Base-by-base conservation (phyloP, 2,329 filamentous ascomycete species). In the Nannizzia gypsea region DNA sequence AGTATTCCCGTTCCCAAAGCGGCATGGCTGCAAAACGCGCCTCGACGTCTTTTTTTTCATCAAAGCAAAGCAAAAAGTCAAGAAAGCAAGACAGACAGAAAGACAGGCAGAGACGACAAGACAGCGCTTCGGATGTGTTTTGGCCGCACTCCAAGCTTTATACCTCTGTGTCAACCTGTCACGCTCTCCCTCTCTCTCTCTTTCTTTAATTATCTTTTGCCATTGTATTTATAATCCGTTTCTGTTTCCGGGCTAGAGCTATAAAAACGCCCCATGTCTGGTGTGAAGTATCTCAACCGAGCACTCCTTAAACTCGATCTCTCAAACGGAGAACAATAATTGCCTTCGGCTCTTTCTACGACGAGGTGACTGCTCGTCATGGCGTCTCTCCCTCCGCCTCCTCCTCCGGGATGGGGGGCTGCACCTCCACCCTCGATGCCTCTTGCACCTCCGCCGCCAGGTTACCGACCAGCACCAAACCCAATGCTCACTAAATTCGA, bases 401-500 rank as follows among this genome's bases (percentile, higher is more conserved):
- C 86, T n/a, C 86, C 86, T 62, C 84, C 84, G 64, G 83, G 83
- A 73, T 86, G 83, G 82, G 77, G 77, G 64, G 77, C 78, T 62
- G 72, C 74, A 63, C 76, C 77, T 64, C 77, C 79, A 66, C 78
- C 78, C 57, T 77, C 78, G 6, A 76, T 80, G 68, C 76, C 78
- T 63, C 68, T 79, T 69, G 78, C 88, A 58, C 90, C 91, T 64
- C 90, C 90, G 58, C 90, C 91, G 24, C 90, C 90, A 26, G 90
- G 90, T 44, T 95, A 90, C 73, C 85, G 85, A 64, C 90, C 90
- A 48, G 83, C 86, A 24, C 81, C 85, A 66, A 87, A 97, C 71
- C 86, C 90, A 50, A 89, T 91, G 65, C 81, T 89, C 69, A 90
- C 90, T 58, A 99, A 99, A 77, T 95, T 96, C 70, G 89, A 91